phyloP scores from a whole-genome alignment of 1,284 basidiomycete genomes.

The Wallemia mellicola region DNA sequence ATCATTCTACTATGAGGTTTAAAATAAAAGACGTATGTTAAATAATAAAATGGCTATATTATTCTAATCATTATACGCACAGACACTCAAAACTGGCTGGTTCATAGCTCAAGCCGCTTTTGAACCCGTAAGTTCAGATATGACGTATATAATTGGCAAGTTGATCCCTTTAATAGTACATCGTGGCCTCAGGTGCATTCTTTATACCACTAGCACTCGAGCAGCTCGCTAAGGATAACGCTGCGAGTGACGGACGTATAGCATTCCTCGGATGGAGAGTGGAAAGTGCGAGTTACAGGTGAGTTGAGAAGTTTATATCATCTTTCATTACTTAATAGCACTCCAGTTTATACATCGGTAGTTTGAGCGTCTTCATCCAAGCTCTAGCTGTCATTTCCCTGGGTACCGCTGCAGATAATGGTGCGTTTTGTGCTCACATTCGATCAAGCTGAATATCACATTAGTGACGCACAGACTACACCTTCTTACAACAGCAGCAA shows the following conservation, averaged over 20 bases:
- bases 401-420: conserved; percentile 56
- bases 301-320: conserved; percentile 2
- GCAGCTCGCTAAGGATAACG: background rate
- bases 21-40: background rate
- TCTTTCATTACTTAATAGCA: too few species aligned
- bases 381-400: conserved; percentile 69
- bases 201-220: background rate
- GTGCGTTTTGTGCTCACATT: conserved; percentile 21
- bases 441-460: background rate
- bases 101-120: conserved; percentile 1
- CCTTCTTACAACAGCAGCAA: conserved; percentile 41
- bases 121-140: background rate
- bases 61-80: background rate
- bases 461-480: conserved; percentile 44
- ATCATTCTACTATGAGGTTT: background rate
- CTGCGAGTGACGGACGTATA: background rate
- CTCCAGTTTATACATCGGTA: conserved; percentile 50
- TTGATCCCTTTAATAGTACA: background rate
- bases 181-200: background rate
- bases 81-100: background rate
- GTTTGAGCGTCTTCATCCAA: conserved; percentile 51
- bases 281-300: background rate
- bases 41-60: background rate
- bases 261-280: background rate
- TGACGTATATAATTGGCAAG: background rate